A percentile compares a stretch with the other conserved stretches of the same genome.
phyloP scores from a whole-genome alignment of 768 basidiomycete species.

The Atractiella rhizophila region DNA sequence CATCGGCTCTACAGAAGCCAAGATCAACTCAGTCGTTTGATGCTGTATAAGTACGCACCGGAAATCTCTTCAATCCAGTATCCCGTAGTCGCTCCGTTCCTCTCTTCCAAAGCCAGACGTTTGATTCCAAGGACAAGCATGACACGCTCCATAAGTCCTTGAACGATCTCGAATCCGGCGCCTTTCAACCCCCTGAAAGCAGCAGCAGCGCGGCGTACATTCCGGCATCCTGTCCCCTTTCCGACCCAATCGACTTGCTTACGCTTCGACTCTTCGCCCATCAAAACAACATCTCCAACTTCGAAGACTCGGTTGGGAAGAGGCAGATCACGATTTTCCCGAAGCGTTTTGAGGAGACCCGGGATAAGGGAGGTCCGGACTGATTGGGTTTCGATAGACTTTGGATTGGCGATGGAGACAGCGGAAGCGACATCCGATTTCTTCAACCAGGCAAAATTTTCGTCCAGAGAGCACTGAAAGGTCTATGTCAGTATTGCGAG shows the following conservation, averaged over 20 bases:
- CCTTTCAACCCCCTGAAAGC: constrained; percentile 89
- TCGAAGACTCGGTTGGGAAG: constrained; percentile 87
- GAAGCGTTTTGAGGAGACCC: constrained; percentile 81
- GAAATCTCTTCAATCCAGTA: constrained; percentile 74
- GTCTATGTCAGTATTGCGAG: neutral
- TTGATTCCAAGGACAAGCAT: constrained; percentile 93
- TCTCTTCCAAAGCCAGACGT: constrained; percentile 36
- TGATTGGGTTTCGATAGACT: constrained; percentile 91
- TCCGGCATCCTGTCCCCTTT: constrained; percentile 30
- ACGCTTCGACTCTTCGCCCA: constrained; percentile 49
- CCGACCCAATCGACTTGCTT: too few species aligned
- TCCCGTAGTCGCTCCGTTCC: constrained; percentile 37
- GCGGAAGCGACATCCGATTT: constrained; percentile 53
- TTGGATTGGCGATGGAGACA: constrained; percentile 84
- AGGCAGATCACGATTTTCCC: constrained; percentile 82
- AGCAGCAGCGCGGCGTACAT: constrained; percentile 64
- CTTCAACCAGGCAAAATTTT: constrained; percentile 80
- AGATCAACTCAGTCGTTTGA: neutral
- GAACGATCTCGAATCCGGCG: constrained; percentile 85
- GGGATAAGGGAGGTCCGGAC: constrained; percentile 88
- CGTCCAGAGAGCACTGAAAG: constrained; percentile 78
- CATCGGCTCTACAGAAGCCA: constrained; percentile 39
- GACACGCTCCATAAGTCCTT: constrained; percentile 73
- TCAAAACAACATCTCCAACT: constrained; percentile 72
- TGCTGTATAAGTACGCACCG: constrained; percentile 31